Percentiles rank a stretch among this genome's conserved stretches.
phyloP scores from a whole-genome alignment of 2,329 filamentous ascomycete species.

The Meredithiella fracta region DNA sequence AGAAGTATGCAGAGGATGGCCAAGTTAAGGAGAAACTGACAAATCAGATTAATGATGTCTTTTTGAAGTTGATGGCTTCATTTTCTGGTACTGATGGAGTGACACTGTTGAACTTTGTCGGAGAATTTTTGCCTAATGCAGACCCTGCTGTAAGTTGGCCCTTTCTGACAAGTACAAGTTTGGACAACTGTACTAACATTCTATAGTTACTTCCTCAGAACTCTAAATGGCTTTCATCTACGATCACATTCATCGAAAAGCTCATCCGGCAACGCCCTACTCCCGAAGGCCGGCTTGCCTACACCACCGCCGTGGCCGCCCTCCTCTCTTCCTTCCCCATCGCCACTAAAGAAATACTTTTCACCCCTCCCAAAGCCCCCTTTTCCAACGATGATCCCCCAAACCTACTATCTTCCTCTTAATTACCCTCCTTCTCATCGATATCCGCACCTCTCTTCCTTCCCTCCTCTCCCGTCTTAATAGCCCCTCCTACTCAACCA shows the following conservation, averaged over 20 bases:
- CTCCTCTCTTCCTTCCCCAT: conserved; percentile 39
- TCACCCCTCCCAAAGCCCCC: conserved; percentile 27
- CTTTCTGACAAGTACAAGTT: background rate
- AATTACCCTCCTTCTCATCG: conserved; percentile 47
- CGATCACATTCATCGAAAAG: conserved; percentile 33
- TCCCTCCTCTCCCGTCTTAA: conserved; percentile 42
- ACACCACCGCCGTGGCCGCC: conserved; percentile 40
- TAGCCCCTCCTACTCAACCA: conserved; percentile 32
- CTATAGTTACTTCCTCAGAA: conserved; percentile 30
- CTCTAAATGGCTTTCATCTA: conserved; percentile 36
- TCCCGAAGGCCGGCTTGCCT: conserved; percentile 37
- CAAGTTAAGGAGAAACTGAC: conserved; percentile 8
- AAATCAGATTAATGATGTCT: conserved; percentile 29
- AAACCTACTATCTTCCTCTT: conserved; percentile 32
- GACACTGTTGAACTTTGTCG: conserved; percentile 42
- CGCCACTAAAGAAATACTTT: conserved; percentile 32
- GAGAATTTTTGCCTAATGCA: conserved; percentile 33
- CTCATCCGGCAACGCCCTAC: conserved; percentile 40
- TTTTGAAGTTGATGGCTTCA: conserved; percentile 33
- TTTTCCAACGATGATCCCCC: conserved; percentile 33
- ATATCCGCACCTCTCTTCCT: conserved; percentile 47
- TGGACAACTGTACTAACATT: background rate
- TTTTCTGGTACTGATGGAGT: conserved; percentile 45
- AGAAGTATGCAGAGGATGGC: conserved; percentile 17
- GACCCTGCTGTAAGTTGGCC: conserved; percentile 29